A percentile compares a stretch with the other conserved stretches of the same genome.
These are phyloP conservation scores for Ogataea paradorogensis DNA, from an alignment of 805 yeast species.

Conservation along the genomic window DNA sequence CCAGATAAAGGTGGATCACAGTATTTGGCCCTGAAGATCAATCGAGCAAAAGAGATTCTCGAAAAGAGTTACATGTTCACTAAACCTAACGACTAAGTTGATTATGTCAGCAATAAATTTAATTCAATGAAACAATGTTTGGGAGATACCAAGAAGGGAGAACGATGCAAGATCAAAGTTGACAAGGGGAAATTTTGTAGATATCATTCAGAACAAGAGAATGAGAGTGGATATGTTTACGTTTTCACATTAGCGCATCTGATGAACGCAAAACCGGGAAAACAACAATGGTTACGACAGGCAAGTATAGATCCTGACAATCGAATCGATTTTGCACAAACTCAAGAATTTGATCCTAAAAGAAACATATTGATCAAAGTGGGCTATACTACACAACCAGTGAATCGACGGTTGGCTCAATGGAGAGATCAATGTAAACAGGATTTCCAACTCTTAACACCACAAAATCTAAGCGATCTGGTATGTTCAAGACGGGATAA, in stretches of 20 bases:
- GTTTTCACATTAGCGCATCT: conserved; percentile 47
- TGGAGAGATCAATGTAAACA: conserved; percentile 55
- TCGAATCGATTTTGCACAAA: conserved; percentile 22
- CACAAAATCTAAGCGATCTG: conserved; percentile 24
- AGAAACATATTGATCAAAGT: conserved; percentile 45
- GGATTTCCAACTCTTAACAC: conserved; percentile 39
- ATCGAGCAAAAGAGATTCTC: conserved; percentile 78
- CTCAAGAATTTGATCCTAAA: conserved; percentile 37
- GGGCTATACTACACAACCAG: conserved; percentile 51
- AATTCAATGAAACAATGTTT: conserved; percentile 34
- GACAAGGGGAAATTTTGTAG: conserved; percentile 30
- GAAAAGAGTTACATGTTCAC: conserved; percentile 56
- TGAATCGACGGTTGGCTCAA: conserved; percentile 41
- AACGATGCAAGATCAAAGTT: conserved; percentile 36
- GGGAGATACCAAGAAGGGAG: conserved; percentile 42
- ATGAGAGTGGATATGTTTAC: conserved; percentile 43
- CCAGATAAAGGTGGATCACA: conserved; percentile 90
- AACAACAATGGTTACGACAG: conserved; percentile 39
- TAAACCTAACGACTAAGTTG: conserved; percentile 12
- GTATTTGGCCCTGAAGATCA: conserved; percentile 76
- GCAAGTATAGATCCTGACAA: conserved; percentile 25
- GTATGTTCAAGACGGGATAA: conserved; percentile 19
- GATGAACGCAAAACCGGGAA: conserved; percentile 26
- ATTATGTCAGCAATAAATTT: conserved; percentile 6
- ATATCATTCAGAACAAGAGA: conserved; percentile 30